phyloP scores from a whole-genome alignment of 495 filamentous ascomycete species.

The Penicillium dipodomyicola region DNA sequence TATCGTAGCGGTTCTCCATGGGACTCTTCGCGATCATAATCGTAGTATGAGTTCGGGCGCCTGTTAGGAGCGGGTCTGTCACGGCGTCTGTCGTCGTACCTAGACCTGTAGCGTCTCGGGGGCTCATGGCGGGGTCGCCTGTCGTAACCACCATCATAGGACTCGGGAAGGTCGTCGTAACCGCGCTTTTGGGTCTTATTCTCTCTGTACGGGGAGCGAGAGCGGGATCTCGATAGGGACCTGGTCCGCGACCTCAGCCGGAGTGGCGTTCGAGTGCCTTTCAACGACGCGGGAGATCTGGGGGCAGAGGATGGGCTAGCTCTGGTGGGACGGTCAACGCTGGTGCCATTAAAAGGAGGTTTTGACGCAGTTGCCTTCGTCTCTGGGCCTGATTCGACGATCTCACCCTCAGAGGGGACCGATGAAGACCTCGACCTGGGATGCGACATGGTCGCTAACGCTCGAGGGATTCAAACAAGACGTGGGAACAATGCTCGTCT shows the following conservation, averaged over 20 bases:
- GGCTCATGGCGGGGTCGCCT: constrained; percentile 51
- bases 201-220: constrained; percentile 45
- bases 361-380: constrained; percentile 73
- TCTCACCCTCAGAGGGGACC: constrained; percentile 76
- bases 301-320: constrained; percentile 47
- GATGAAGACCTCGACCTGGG: constrained; percentile 48
- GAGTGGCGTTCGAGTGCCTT: constrained; percentile 39
- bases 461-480: not conserved
- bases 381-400: constrained; percentile 71
- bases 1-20: constrained; percentile 48
- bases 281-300: constrained; percentile 49
- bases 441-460: constrained; percentile 31
- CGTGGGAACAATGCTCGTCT: not conserved
- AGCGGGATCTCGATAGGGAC: constrained; percentile 38
- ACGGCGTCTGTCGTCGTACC: constrained; percentile 37
- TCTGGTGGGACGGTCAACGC: constrained; percentile 73
- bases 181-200: constrained; percentile 65
- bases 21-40: constrained; percentile 60
- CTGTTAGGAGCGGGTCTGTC: constrained; percentile 30
- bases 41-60: constrained; percentile 55
- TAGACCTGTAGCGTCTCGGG: constrained; percentile 38
- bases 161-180: constrained; percentile 55
- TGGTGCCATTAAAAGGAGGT: constrained; percentile 69
- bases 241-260: constrained; percentile 41
- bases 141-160: constrained; percentile 45